These are phyloP conservation scores for Ceratocystis destructans DNA, from an alignment of 2,329 filamentous ascomycete species.

Conservation along the genomic window DNA sequence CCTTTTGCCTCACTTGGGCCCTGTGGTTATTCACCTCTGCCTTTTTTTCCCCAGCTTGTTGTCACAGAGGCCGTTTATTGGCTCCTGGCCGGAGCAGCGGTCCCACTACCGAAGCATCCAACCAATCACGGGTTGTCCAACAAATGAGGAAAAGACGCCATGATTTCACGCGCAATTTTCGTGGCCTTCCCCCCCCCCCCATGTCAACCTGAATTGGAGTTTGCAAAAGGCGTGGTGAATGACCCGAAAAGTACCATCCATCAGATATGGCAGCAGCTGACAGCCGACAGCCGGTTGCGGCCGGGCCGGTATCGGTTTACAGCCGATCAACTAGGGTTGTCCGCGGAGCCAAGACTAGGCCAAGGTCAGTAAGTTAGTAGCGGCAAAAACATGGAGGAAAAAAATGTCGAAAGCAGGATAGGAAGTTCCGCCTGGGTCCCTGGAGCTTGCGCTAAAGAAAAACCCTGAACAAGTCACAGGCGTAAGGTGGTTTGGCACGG, in stretches of 20 bases:
- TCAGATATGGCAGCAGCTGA: not conserved
- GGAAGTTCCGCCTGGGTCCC: slow-evolving; percentile 4
- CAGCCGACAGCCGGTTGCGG: not conserved
- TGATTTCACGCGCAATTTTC: not conserved
- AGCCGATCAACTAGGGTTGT: not conserved
- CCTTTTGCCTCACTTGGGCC: not conserved
- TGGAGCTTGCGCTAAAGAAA: not conserved
- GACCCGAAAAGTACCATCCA: not conserved
- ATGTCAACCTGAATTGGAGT: not conserved
- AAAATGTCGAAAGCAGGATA: not conserved
- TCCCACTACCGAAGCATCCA: not conserved
- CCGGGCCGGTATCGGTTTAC: slow-evolving; percentile 8
- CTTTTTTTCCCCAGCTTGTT: not conserved
- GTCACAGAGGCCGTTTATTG: not conserved
- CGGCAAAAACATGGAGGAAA: not conserved
- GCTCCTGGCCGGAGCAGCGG: not conserved
- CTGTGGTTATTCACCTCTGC: not conserved
- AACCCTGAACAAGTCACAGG: not conserved
- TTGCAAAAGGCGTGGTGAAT: not conserved
- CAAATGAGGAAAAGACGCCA: not conserved
- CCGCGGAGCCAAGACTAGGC: not conserved
- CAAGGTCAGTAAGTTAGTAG: not conserved
- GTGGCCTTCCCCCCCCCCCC: not conserved
- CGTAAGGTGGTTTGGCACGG: no score
- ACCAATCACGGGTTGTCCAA: not conserved